Conservation (phyloP, 2,329 filamentous ascomycete genomes). For the Septoria petroselini region DNA sequence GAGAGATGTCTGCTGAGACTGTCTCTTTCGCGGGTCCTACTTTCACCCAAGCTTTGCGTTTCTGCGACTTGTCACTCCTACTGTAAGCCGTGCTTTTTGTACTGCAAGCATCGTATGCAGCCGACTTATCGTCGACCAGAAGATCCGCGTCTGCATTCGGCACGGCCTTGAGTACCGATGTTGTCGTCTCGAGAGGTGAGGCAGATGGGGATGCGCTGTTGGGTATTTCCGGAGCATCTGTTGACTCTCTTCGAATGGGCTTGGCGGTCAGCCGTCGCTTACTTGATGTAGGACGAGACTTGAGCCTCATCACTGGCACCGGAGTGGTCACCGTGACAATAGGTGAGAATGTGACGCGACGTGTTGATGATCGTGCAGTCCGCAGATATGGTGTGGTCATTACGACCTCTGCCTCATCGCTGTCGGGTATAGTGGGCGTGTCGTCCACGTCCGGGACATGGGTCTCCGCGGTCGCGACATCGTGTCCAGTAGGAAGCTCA, state of each 20-base stretch:
- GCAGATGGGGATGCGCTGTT: slow-evolving; percentile 5
- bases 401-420: not conserved
- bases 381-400: slow-evolving; percentile 1
- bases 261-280: not conserved
- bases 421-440: not conserved
- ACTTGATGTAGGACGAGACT: not conserved
- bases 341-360: slow-evolving; percentile 17
- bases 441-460: not conserved
- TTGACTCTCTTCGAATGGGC: no score
- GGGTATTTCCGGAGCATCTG: not conserved
- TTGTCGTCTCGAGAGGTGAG: not conserved
- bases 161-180: no score
- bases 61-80: no score
- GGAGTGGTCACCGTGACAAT: slow-evolving; percentile 13
- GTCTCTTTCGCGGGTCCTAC: no score
- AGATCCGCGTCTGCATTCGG: no score
- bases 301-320: not conserved
- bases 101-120: no score
- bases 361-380: slow-evolving; percentile 1
- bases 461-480: not conserved
- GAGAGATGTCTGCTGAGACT: not conserved
- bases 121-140: no score
- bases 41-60: no score
- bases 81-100: no score
- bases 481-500: not conserved